Base-by-base conservation (phyloP, 2,329 filamentous ascomycete species). In the Colletotrichum sp. region DNA sequence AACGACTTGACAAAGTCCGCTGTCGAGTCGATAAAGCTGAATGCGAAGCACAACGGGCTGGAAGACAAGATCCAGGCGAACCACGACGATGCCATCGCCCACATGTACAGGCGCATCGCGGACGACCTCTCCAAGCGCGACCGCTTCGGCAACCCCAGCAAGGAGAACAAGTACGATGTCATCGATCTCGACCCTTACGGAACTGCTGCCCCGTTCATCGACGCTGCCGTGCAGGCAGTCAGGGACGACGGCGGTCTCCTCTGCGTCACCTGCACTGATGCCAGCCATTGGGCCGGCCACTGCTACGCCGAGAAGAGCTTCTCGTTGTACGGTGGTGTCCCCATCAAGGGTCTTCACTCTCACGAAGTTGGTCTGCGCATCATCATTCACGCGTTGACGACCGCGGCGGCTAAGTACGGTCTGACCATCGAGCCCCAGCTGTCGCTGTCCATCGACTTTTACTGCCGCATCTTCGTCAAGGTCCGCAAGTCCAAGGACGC, bases 111-210 rank as follows among this genome's bases (percentile, higher is more conserved):
- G 77, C 87, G 92, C 69, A 88, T 94, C 62, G 90, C 92, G 8
- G 85, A 89, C 49, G 89, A 90, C 70, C 82, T 90, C 44, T 84
- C 89, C 60, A 82, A 86, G 70, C 79, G 84, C 60, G 84, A 87
- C 76, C 81, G 86, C 73, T 79, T 82, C 26, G 83, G 86, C 76
- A 85, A 85, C 67, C 83, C 85, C 2, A 80, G 82, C 62, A 86
- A 83, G 67, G 82, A 84, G 36, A 86, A 87, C 78, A 89, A 92
- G 81, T 99, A 98, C 83, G 95, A 99, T 84, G 96, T 98, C 26
- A 97, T 99, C 78, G 97, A 99, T 83, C 90, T 99, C 34, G 97
- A 99, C 83, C 97, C 97, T 0, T 99, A 99, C 81, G 97, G 97
- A 57, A 98, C 95, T 0, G 97, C 96, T 1, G 95, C 95, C 12